Evolutionary conservation across 768 basidiomycete species (phyloP), one percentile per base, ranked within the genome.

Genomic region (Tricholoma matsutake): DNA sequence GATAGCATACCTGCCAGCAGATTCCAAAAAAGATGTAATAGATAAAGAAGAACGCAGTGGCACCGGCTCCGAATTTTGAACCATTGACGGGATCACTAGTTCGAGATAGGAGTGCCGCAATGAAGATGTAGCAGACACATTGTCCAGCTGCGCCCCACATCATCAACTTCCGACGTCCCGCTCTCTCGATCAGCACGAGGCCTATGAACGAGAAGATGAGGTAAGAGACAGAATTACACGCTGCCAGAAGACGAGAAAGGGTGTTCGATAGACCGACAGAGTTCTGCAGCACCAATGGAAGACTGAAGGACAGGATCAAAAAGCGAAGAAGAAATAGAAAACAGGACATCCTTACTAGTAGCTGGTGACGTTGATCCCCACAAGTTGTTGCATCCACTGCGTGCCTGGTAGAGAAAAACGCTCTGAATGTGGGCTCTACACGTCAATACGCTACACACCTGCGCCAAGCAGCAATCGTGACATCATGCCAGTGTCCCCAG

Each of bases 131-230:
- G 62, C 79, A 83, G 49, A 80, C 63, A 59, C 76, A 78, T 67
- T 81, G 81, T 28, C 81, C 80, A 3, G 77, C 78, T 10, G 82
- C 82, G 37, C 81, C 81, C 76, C 78, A 82, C 75, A 83, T 81
- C 80, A 83, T 80, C 28, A 83, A 67, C 62, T 79, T 81, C 29
- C 81, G 74, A 34, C 82, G 72, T 4, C 82, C 82, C 0, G 77
- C 79, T 45, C 71, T 78, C 60, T 83, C 82, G 60, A 82, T 82
- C 32, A 82, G 72, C 18, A 76, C 61, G 31, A 82, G 68, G 2
- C 81, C 81, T 2, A 70, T 66, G 65, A 82, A 82, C 2, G 81
- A 78, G 64, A 82, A 82, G 14, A 78, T 14, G 29, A 83, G 75
- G 65, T 82, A 83, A 1, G 79, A 80, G 32, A 81, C 73, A 22